Conservation (phyloP, 192 early-diverging fungal genomes). For the Dissophora ornata region DNA sequence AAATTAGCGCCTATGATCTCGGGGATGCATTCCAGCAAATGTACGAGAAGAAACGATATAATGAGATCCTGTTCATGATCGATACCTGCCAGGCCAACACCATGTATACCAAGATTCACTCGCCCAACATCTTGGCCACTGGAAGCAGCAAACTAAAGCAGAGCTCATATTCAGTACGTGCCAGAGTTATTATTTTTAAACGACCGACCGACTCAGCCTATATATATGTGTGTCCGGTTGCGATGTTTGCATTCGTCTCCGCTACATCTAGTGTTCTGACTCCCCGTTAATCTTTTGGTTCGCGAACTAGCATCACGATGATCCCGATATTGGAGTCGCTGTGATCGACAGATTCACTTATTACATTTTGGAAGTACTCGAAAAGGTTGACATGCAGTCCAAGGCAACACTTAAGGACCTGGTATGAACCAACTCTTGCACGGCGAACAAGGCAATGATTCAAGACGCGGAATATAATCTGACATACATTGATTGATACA, state of each 20-base stretch:
- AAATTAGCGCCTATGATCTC: slow-evolving; percentile 94
- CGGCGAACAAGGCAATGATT: no score
- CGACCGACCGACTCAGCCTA: not conserved
- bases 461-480: no score
- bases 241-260: no score
- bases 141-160: slow-evolving; percentile 88
- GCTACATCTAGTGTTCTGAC: no score
- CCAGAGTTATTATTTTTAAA: not conserved
- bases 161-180: slow-evolving; percentile 88
- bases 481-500: no score
- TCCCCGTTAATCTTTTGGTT: no score
- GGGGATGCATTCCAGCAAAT: slow-evolving; percentile 98
- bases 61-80: slow-evolving; percentile 98
- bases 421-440: no score
- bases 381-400: slow-evolving; percentile 84
- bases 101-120: slow-evolving; percentile 93
- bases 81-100: slow-evolving; percentile 99
- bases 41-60: slow-evolving; percentile 96
- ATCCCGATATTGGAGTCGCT: slow-evolving; percentile 94
- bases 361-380: slow-evolving; percentile 93
- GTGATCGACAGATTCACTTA: slow-evolving; percentile 99
- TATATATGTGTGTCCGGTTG: no score
- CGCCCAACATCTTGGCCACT: slow-evolving; percentile 93
- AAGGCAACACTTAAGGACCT: slow-evolving; percentile 78
- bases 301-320: slow-evolving; percentile 81